phyloP scores from a whole-genome alignment of 1,284 basidiomycete species.

The Malassezia yamatoensis region DNA sequence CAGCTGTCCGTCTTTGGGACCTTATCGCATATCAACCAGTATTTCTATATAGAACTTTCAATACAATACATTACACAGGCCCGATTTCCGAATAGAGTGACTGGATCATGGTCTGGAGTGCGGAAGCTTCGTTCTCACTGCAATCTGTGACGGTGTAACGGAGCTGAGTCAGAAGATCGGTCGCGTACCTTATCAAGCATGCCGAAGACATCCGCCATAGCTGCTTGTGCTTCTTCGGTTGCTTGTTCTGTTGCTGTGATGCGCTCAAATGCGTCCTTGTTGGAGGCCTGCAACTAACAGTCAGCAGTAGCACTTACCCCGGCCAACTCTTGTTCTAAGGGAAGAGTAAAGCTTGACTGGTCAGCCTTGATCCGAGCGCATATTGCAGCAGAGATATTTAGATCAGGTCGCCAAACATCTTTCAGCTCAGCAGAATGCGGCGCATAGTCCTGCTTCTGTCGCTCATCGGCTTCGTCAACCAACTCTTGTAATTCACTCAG shows the following conservation, averaged over 20 bases:
- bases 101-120: constrained; percentile 9
- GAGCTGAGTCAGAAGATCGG: neutral
- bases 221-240: neutral
- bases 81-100: constrained; percentile 11
- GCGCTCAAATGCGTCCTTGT: constrained; percentile 11
- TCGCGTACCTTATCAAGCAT: constrained; percentile 11
- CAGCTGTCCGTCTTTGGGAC: no score
- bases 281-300: constrained; percentile 6
- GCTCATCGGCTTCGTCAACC: constrained; percentile 29
- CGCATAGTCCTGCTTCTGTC: constrained; percentile 19
- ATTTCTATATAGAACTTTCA: neutral
- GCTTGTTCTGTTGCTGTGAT: constrained; percentile 3
- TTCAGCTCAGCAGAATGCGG: constrained; percentile 21
- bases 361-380: constrained; percentile 29
- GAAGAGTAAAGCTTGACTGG: constrained; percentile 22
- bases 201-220: neutral
- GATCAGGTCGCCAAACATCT: constrained; percentile 34
- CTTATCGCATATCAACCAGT: no score
- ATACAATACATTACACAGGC: constrained; percentile 7
- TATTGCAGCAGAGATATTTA: constrained; percentile 31
- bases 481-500: constrained; percentile 26
- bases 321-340: constrained; percentile 20
- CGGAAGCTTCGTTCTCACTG: constrained; percentile 3
- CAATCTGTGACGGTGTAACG: constrained; percentile 6
- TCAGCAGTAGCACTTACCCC: neutral